These are phyloP conservation scores for Pachysandra terminalis DNA, from an alignment of 164 flowering plant genomes.

Conservation along the genomic window DNA sequence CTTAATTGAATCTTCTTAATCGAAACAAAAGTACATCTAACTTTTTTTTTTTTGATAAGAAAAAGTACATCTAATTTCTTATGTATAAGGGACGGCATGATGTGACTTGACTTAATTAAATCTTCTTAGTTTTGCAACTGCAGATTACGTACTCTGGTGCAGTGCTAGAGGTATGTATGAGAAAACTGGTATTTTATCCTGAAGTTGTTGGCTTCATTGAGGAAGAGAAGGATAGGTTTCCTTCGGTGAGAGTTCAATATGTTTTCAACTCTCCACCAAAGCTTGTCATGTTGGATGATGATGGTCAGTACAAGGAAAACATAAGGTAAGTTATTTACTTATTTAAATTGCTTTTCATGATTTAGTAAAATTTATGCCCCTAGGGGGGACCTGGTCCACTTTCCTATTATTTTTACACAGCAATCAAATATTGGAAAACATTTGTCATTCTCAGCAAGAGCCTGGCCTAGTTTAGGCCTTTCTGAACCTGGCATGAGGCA, in stretches of 20 bases:
- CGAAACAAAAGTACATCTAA: no score
- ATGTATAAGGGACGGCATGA: background rate
- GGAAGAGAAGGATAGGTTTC: conserved; percentile 83
- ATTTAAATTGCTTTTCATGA: background rate
- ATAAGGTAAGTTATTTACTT: conserved; percentile 56
- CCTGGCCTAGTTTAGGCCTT: background rate
- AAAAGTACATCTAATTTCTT: background rate
- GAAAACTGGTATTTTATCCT: conserved; percentile 92
- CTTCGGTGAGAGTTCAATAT: conserved; percentile 67
- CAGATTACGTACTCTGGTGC: conserved; percentile 83
- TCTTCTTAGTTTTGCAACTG: conserved; percentile 15
- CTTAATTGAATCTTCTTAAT: no score
- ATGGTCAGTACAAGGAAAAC: conserved; percentile 66
- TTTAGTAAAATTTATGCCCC: no score
- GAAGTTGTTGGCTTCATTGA: conserved; percentile 84
- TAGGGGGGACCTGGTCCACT: no score
- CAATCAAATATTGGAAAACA: no score
- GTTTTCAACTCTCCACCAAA: conserved; percentile 83
- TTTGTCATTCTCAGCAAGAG: no score
- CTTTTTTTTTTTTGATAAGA: no score
- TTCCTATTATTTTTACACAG: no score
- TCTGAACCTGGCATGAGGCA: no score
- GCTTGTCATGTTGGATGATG: conserved; percentile 75
- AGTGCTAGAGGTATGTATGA: conserved; percentile 81
- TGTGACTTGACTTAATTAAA: no score